phyloP scores from a whole-genome alignment of 2,329 filamentous ascomycete species.

The Phoma sp. region DNA sequence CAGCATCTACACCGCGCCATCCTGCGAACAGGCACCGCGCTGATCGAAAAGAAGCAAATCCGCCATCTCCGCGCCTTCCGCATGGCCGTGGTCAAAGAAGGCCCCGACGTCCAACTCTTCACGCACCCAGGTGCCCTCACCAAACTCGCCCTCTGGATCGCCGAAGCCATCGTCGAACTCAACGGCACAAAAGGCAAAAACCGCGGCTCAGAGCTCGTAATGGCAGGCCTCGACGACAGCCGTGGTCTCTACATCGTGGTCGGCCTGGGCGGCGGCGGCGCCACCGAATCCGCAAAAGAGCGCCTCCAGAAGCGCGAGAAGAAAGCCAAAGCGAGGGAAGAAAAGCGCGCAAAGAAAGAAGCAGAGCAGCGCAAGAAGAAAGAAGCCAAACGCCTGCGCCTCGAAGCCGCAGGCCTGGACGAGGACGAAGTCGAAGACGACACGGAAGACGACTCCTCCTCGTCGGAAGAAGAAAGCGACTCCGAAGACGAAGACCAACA shows the following conservation, averaged over 20 bases:
- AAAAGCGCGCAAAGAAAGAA: slow-evolving; percentile 58
- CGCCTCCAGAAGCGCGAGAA: slow-evolving; percentile 71
- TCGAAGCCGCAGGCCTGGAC: slow-evolving; percentile 65
- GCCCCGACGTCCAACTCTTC: slow-evolving; percentile 88
- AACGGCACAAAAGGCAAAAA: slow-evolving; percentile 74
- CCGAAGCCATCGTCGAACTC: slow-evolving; percentile 87
- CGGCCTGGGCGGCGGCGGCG: slow-evolving; percentile 85
- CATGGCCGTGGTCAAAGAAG: slow-evolving; percentile 94
- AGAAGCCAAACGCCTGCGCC: slow-evolving; percentile 48
- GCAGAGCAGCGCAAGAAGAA: slow-evolving; percentile 67
- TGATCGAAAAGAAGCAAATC: slow-evolving; percentile 94
- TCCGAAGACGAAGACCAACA: slow-evolving; percentile 60
- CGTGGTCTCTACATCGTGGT: slow-evolving; percentile 91
- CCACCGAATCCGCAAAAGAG: slow-evolving; percentile 63
- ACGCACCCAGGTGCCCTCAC: slow-evolving; percentile 91
- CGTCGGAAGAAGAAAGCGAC: slow-evolving; percentile 62
- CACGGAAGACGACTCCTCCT: slow-evolving; percentile 54
- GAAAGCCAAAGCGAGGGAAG: slow-evolving; percentile 62
- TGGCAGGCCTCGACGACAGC: slow-evolving; percentile 86
- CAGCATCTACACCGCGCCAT: slow-evolving; percentile 92
- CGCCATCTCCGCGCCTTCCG: slow-evolving; percentile 90
- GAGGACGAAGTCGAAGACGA: slow-evolving; percentile 60
- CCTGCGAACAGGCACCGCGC: slow-evolving; percentile 85
- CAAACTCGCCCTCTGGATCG: slow-evolving; percentile 92
- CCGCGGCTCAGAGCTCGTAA: slow-evolving; percentile 81